Percentiles rank a stretch among this genome's conserved stretches.
Evolutionary conservation across 2,329 filamentous ascomycete genomes (phyloP).

Genomic region (Gremmenia infestans): DNA sequence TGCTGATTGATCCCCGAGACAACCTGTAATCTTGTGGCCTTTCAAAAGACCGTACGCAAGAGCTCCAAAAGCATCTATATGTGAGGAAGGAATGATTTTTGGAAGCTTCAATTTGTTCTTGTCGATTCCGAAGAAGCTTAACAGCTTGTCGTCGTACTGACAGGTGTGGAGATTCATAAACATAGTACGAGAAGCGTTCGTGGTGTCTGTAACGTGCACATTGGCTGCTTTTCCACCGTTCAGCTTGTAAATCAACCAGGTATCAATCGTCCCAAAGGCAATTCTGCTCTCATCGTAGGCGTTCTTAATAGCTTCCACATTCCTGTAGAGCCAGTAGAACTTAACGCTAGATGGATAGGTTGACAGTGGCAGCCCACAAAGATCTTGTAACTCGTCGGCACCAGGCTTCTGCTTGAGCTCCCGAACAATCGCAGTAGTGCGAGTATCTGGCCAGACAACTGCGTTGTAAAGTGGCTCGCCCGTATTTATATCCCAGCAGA

Average conservation of each 20-base stretch:
- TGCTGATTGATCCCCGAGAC: slow-evolving; percentile 76
- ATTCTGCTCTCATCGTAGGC: slow-evolving; percentile 68
- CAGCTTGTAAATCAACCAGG: slow-evolving; percentile 76
- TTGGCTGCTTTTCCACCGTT: slow-evolving; percentile 64
- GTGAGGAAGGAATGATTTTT: slow-evolving; percentile 72
- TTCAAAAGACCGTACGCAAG: slow-evolving; percentile 57
- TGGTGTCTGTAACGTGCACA: slow-evolving; percentile 70
- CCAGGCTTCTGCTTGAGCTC: slow-evolving; percentile 64
- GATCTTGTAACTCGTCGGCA: slow-evolving; percentile 58
- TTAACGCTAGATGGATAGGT: slow-evolving; percentile 79
- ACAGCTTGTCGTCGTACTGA: slow-evolving; percentile 66
- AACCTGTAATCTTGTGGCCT: slow-evolving; percentile 68
- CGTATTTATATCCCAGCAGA: slow-evolving; percentile 74
- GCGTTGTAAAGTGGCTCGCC: slow-evolving; percentile 75
- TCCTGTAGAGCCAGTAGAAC: slow-evolving; percentile 70
- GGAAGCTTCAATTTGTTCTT: slow-evolving; percentile 64
- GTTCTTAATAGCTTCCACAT: slow-evolving; percentile 59
- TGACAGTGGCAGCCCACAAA: slow-evolving; percentile 73
- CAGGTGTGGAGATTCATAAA: slow-evolving; percentile 78
- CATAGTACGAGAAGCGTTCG: slow-evolving; percentile 83
- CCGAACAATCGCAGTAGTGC: slow-evolving; percentile 65
- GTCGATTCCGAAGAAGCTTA: slow-evolving; percentile 73
- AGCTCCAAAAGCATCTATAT: slow-evolving; percentile 61
- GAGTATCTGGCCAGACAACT: slow-evolving; percentile 83
- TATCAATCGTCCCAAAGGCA: slow-evolving; percentile 75